Conservation (phyloP, 2,329 filamentous ascomycete species). For the Hypoxylon sp. region DNA sequence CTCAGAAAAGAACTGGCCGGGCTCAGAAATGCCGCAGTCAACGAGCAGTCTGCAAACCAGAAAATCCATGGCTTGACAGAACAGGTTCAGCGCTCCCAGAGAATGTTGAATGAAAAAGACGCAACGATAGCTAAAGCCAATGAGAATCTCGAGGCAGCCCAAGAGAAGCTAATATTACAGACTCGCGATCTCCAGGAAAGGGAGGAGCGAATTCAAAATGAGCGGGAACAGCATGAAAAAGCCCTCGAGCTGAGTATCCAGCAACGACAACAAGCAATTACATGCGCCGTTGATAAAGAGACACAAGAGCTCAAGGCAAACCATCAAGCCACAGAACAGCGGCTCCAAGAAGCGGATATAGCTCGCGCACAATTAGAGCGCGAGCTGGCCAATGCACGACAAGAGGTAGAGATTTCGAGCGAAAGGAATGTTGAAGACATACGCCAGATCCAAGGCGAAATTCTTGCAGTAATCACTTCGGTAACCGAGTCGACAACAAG, state of each 20-base stretch:
- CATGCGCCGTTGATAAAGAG: constrained; percentile 54
- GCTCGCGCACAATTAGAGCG: constrained; percentile 47
- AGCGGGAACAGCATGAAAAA: constrained; percentile 38
- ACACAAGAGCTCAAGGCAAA: constrained; percentile 50
- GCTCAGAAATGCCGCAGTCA: constrained; percentile 21
- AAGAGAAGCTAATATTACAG: constrained; percentile 39
- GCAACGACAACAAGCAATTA: constrained; percentile 48
- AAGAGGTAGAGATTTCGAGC: constrained; percentile 37
- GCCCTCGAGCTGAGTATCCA: constrained; percentile 30
- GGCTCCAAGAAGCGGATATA: constrained; percentile 45
- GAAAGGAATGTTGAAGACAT: constrained; percentile 39
- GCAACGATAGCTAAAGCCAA: constrained; percentile 25
- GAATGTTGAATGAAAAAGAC: constrained; percentile 41
- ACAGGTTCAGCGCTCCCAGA: constrained; percentile 32
- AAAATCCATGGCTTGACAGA: constrained; percentile 31
- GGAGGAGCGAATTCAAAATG: constrained; percentile 37
- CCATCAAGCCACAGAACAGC: constrained; percentile 49
- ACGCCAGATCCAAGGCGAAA: constrained; percentile 30
- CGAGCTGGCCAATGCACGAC: constrained; percentile 50
- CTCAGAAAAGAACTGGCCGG: constrained; percentile 36
- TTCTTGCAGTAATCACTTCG: constrained; percentile 22
- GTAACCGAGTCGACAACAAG: constrained; percentile 34
- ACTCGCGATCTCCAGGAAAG: constrained; percentile 30
- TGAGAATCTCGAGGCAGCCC: constrained; percentile 29
- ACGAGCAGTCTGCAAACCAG: constrained; percentile 24